Evolutionary conservation across 139 green algal species (phyloP).

Genomic region (Ettlia oleoabundans): DNA sequence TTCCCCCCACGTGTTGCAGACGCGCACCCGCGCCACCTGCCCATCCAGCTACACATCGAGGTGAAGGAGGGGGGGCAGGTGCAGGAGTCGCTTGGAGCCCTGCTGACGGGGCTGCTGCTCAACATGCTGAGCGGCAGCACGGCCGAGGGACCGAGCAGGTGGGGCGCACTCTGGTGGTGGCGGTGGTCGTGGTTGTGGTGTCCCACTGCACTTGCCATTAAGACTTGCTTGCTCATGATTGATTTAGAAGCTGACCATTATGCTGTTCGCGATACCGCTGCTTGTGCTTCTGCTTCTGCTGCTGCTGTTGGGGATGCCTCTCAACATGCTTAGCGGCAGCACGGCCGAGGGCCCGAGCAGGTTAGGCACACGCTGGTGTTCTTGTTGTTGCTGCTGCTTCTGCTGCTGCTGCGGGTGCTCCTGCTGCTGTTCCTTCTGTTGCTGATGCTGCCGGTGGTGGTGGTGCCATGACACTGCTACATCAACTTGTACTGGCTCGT

Average conservation of each 20-base stretch:
- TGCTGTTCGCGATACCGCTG: not conserved
- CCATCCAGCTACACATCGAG: conserved; percentile 40
- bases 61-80: conserved; percentile 27
- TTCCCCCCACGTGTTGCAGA: not conserved
- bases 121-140: not conserved
- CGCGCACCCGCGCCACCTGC: conserved; percentile 44
- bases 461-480: no score
- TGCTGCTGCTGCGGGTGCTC: no score
- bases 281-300: not conserved
- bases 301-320: not conserved
- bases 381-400: no score
- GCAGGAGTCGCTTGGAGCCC: conserved; percentile 1
- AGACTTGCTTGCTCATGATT: no score
- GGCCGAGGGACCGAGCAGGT: conserved; percentile 3
- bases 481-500: no score
- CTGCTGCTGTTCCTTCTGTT: no score
- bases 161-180: no score
- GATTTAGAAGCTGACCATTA: not conserved
- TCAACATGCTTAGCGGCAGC: not conserved
- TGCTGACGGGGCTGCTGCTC: not conserved
- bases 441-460: no score
- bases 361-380: not conserved
- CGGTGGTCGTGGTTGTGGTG: no score
- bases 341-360: not conserved
- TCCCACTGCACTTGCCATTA: no score